Evolutionary conservation across 176 grass and related monocot genomes (phyloP).

Genomic region (Calamus simplicifolius): DNA sequence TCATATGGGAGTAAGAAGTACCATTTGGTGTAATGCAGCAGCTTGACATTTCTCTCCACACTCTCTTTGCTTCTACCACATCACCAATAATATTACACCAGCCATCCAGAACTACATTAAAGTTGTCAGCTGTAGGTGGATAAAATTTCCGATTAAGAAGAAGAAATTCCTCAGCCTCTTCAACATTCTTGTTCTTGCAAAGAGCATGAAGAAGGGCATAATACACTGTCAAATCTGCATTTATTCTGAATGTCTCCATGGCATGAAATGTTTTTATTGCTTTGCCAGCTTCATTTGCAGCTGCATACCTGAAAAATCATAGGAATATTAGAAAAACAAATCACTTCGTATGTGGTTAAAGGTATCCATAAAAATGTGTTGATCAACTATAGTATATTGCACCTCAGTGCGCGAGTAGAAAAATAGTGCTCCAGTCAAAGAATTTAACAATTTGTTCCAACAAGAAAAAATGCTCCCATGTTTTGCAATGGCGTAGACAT

Average conservation of each 20-base stretch:
- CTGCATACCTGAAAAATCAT: conserved; percentile 67
- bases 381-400: no score
- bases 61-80: conserved; percentile 78
- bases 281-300: conserved; percentile 76
- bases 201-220: conserved; percentile 64
- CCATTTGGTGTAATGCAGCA: conserved; percentile 69
- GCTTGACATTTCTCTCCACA: conserved; percentile 91
- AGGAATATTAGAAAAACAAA: conserved; percentile 2
- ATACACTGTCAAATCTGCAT: conserved; percentile 52
- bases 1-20: conserved; percentile 71
- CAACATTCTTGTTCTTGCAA: conserved; percentile 84
- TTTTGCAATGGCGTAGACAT: no score
- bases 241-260: conserved; percentile 81
- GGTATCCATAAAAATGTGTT: no score
- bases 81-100: conserved; percentile 84
- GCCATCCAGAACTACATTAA: conserved; percentile 78
- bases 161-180: conserved; percentile 86
- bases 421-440: no score
- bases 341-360: no score
- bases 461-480: no score
- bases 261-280: conserved; percentile 69
- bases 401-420: no score
- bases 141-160: conserved; percentile 59
- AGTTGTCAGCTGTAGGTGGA: conserved; percentile 59
- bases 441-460: no score